Base-by-base conservation (phyloP, 2,329 filamentous ascomycete species). In the Aspergillus jensenii region DNA sequence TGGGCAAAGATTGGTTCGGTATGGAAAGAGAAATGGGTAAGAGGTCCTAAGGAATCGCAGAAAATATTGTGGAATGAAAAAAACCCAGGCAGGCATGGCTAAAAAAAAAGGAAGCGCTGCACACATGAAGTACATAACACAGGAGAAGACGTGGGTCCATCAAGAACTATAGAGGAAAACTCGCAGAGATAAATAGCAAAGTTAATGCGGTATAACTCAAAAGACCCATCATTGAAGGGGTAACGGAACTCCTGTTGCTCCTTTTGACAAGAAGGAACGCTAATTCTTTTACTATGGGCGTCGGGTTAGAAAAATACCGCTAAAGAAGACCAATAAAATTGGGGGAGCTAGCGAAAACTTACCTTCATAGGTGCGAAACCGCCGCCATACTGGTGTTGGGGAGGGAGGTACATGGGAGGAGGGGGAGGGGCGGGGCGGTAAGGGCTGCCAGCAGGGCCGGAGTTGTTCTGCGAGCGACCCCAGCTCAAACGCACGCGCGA, bases 391-490 rank as follows among this genome's bases (percentile, higher is more conserved):
- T 83, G 83, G 73, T 87, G 81, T 66, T 81, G 77, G 23, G 85
- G 85, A 62, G 84, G 83, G 81, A 88, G 87, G 75, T 87, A 90
- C 71, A 90, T 87, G 39, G 88, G 88, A 67, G 88, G 88, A 44
- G 88, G 88, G 37, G 71, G 71, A 60, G 95, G 95, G 51, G 95
- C 95, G 62, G 95, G 95, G 64, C 95, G 90, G 80, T 99, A 98
- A 59, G 95, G 95, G 67, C 95, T 98, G 65, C 95, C 95, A 60
- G 96, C 95, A 54, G 88, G 88, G 58, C 95, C 95, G 62, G 93
- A 98, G 84, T 99, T 99, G 87, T 98, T 99, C 84, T 99, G 95
- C 55, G 90, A 96, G 64, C 95, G 90, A 63, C 95, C 95, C 95
- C 95, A 99, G 75, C 91, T 96, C 66, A 99, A 85, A 70, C 95